Conservation (phyloP, 2,329 filamentous ascomycete genomes). For the Fusarium sp. region DNA sequence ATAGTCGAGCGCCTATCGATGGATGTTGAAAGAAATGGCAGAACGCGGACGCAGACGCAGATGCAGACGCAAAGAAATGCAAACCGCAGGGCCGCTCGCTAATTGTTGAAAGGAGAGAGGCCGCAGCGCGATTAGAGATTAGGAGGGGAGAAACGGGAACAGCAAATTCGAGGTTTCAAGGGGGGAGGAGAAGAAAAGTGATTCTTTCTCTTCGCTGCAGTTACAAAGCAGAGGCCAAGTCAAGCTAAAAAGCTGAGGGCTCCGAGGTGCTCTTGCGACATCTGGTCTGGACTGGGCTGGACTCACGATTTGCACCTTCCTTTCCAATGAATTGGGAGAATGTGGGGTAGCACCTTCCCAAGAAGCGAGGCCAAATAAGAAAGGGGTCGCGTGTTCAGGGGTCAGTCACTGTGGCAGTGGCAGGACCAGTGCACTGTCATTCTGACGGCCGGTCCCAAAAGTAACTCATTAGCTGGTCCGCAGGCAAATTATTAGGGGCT, state of each 20-base stretch:
- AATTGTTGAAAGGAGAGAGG: slow-evolving; percentile 19
- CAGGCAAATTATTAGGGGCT: slow-evolving; percentile 25
- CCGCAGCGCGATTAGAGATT: slow-evolving; percentile 11
- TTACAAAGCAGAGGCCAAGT: not conserved
- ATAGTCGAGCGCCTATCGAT: slow-evolving; percentile 6
- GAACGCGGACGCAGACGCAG: slow-evolving; percentile 9
- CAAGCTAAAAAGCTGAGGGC: not conserved
- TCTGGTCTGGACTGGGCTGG: slow-evolving; percentile 23
- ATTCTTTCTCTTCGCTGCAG: not conserved
- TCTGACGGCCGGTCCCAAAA: not conserved
- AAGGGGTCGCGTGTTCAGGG: slow-evolving; percentile 44
- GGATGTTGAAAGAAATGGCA: slow-evolving; percentile 26
- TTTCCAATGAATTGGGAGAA: slow-evolving; percentile 28
- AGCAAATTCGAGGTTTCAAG: not conserved
- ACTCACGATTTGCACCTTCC: slow-evolving; percentile 13
- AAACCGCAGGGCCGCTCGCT: slow-evolving; percentile 21
- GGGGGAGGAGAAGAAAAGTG: not conserved
- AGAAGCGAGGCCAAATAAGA: slow-evolving; percentile 36
- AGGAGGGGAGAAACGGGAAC: not conserved
- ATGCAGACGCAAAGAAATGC: slow-evolving; percentile 11
- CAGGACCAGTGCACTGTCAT: not conserved
- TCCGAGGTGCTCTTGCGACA: slow-evolving; percentile 5
- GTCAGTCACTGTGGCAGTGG: slow-evolving; percentile 4
- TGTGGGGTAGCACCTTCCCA: slow-evolving; percentile 35
- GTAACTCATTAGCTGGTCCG: slow-evolving; percentile 15